Conservation (phyloP, 768 basidiomycete genomes). For the Hemileccinum rubropunctum region DNA sequence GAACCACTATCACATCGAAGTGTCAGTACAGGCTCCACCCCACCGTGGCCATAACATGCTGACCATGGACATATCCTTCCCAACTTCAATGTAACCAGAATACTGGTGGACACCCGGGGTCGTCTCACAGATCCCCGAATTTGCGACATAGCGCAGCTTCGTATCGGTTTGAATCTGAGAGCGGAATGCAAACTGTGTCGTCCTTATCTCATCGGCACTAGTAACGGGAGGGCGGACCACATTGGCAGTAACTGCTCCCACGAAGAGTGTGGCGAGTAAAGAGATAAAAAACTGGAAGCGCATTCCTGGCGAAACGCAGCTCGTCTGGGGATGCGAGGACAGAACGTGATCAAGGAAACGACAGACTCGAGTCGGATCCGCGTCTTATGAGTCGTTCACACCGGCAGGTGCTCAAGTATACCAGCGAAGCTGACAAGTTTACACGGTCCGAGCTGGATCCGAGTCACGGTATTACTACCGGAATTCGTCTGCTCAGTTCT, state of each 20-base stretch:
- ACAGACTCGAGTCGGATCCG: no score
- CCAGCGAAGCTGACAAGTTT: no score
- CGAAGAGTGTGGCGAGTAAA: neutral
- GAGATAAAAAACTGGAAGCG: neutral
- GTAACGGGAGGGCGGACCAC: no score
- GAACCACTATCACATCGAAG: conserved; percentile 49
- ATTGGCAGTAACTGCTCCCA: neutral
- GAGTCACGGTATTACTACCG: no score
- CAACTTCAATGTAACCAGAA: conserved; percentile 62
- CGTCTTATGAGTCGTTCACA: no score
- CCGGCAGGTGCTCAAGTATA: no score
- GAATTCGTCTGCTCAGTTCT: no score
- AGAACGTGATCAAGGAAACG: no score
- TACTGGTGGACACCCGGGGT: conserved; percentile 57
- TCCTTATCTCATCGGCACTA: neutral
- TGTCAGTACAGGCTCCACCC: conserved; percentile 1
- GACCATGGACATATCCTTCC: conserved; percentile 58
- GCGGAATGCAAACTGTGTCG: conserved; percentile 3
- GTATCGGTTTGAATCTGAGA: conserved; percentile 23
- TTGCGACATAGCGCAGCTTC: conserved; percentile 46
- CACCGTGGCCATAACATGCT: conserved; percentile 6
- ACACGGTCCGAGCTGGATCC: no score
- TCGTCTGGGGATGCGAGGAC: no score
- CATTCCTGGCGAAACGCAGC: conserved; percentile 13
- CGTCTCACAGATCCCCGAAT: conserved; percentile 66